A percentile compares a stretch with the other conserved stretches of the same genome.
Evolutionary conservation across 2,329 filamentous ascomycete genomes (phyloP).

Genomic region (Neonectria coccinea): DNA sequence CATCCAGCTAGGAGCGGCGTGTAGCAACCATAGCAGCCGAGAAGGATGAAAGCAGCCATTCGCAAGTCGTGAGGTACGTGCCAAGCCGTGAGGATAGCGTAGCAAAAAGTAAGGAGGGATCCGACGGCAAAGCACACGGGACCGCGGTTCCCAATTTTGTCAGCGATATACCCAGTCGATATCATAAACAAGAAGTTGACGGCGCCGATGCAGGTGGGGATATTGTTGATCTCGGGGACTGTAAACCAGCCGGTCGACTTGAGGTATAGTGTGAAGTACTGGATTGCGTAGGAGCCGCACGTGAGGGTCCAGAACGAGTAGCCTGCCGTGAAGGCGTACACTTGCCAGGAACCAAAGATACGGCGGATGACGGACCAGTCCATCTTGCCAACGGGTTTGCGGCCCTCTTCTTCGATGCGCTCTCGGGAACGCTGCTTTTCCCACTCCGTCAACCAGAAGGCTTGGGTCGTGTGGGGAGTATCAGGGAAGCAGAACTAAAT

Average conservation of each 20-base stretch:
- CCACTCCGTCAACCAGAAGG: constrained; percentile 59
- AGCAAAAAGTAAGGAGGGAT: constrained; percentile 51
- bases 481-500: constrained; percentile 54
- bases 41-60: constrained; percentile 55
- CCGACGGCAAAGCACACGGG: constrained; percentile 52
- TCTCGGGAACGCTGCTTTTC: constrained; percentile 74
- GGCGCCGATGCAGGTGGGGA: constrained; percentile 57
- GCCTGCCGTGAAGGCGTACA: constrained; percentile 56
- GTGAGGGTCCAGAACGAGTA: constrained; percentile 56
- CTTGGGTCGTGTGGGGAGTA: constrained; percentile 56
- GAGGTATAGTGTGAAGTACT: constrained; percentile 56
- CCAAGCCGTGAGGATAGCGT: constrained; percentile 54
- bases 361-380: constrained; percentile 51
- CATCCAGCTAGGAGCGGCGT: constrained; percentile 56
- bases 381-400: constrained; percentile 52
- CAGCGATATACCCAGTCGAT: constrained; percentile 50
- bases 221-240: constrained; percentile 58
- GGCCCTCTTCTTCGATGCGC: constrained; percentile 72
- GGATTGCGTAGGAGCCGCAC: constrained; percentile 52
- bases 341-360: constrained; percentile 57
- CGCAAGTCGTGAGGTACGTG: constrained; percentile 51
- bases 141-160: constrained; percentile 51
- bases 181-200: constrained; percentile 58
- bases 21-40: constrained; percentile 56
- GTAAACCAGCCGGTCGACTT: constrained; percentile 51